A percentile compares a stretch with the other conserved stretches of the same genome.
Conservation (phyloP, 2,329 filamentous ascomycete species). For the Phyllosticta capitalensis region DNA sequence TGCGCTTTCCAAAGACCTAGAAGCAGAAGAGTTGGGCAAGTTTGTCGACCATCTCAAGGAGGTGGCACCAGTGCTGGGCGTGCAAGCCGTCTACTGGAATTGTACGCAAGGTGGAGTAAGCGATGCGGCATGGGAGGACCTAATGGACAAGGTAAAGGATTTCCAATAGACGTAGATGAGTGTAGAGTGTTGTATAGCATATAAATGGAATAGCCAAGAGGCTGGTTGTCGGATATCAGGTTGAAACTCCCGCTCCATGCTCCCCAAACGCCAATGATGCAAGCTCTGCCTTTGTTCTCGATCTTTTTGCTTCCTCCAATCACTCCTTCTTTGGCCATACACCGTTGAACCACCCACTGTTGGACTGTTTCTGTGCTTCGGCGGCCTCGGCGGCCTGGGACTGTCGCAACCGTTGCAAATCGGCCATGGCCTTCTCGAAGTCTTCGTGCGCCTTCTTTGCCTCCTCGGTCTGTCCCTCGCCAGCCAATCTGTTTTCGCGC, state of each 20-base stretch:
- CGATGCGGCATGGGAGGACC: conserved; percentile 30
- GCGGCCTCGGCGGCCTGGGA: not conserved
- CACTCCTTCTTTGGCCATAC: not conserved
- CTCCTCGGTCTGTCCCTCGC: conserved; percentile 18
- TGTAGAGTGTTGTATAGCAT: conserved; percentile 4
- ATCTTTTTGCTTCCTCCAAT: not conserved
- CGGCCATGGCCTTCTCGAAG: not conserved
- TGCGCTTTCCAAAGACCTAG: conserved; percentile 47
- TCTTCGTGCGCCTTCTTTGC: not conserved
- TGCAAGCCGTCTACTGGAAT: conserved; percentile 76
- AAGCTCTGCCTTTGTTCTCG: not conserved
- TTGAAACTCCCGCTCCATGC: conserved; percentile 5
- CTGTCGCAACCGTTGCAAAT: not conserved
- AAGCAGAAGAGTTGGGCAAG: conserved; percentile 47
- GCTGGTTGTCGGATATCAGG: conserved; percentile 17
- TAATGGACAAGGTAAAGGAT: conserved; percentile 25
- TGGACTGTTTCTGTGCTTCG: not conserved
- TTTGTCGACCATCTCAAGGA: conserved; percentile 56
- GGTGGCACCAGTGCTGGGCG: conserved; percentile 49
- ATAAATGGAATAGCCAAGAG: conserved; percentile 11
- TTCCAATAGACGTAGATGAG: conserved; percentile 4
- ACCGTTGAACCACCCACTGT: not conserved
- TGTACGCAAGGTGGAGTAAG: conserved; percentile 31
- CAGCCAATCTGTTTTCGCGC: conserved; percentile 39
- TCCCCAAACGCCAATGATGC: conserved; percentile 3